phyloP scores from a whole-genome alignment of 2,329 filamentous ascomycete genomes.

The Monosporascus cannonballus region DNA sequence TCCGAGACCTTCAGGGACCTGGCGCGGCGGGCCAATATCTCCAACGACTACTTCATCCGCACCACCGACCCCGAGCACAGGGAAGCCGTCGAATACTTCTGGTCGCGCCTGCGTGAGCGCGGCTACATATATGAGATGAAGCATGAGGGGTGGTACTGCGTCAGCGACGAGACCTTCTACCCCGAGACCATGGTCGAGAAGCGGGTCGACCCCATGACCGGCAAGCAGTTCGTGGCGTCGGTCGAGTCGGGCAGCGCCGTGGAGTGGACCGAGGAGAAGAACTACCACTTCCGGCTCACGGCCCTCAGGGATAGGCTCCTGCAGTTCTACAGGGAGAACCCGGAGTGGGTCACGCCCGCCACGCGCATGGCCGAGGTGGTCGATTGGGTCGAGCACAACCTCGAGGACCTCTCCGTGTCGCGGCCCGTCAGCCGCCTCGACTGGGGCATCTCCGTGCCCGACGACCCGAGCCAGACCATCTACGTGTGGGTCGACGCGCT shows the following conservation, averaged over 20 bases:
- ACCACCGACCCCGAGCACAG: conserved; percentile 81
- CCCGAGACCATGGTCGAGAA: conserved; percentile 69
- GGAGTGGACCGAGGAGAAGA: conserved; percentile 88
- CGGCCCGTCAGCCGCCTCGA: conserved; percentile 68
- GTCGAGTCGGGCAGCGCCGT: conserved; percentile 87
- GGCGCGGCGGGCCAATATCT: conserved; percentile 61
- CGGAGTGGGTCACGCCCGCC: conserved; percentile 67
- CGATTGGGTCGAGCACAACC: conserved; percentile 65
- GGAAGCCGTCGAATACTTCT: conserved; percentile 82
- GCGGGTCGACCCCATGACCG: conserved; percentile 71
- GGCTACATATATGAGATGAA: conserved; percentile 78
- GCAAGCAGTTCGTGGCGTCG: conserved; percentile 75
- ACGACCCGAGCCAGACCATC: conserved; percentile 79
- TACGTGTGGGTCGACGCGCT: conserved; percentile 98
- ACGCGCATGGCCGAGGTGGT: conserved; percentile 74
- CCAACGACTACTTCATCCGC: conserved; percentile 82
- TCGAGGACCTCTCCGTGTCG: conserved; percentile 86
- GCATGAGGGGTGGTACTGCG: conserved; percentile 93
- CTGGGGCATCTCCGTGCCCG: conserved; percentile 88
- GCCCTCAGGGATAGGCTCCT: conserved; percentile 74
- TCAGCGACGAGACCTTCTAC: conserved; percentile 96
- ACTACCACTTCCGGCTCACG: conserved; percentile 91
- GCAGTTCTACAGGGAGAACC: conserved; percentile 72
- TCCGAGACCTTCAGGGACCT: conserved; percentile 74
- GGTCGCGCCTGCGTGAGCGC: conserved; percentile 69